Base-by-base conservation (phyloP, 2,329 filamentous ascomycete species). In the Alternaria infectoria region DNA sequence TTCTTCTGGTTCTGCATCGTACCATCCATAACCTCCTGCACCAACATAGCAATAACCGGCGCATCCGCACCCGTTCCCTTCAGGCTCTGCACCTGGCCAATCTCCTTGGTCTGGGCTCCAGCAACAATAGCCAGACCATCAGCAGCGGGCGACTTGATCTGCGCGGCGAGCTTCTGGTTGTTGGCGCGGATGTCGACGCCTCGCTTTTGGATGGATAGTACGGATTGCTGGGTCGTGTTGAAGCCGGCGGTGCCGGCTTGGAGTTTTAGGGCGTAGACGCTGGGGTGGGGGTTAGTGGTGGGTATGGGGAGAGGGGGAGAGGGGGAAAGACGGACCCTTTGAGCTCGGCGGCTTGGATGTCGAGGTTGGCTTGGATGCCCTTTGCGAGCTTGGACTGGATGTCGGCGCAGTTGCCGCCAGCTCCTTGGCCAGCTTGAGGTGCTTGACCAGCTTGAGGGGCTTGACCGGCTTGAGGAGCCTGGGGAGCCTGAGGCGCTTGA, bases 291-390 rank as follows among this genome's bases (percentile, higher is more conserved):
- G n/a, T n/a, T n/a, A n/a, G n/a, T n/a, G n/a, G n/a, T n/a, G n/a
- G n/a, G n/a, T n/a, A n/a, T n/a, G n/a, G n/a, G n/a, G n/a, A n/a
- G n/a, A n/a, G n/a, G n/a, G n/a, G n/a, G n/a, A n/a, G n/a, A n/a
- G n/a, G 21, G 21, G 21, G 21, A 21, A 4, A 21, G 21, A 21
- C 21, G 4, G 3, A 69, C 71, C 67, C 68, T 52, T 67, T 55
- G 4, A 72, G 56, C 30, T 74, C 71, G 17, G 70, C 64, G 19
- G 62, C 62, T 46, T 74, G 71, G 15, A 74, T 71, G 23, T 66
- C 59, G 23, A 74, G 63, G 36, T 71, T 72, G 10, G 63, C 57
- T 25, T 72, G 60, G 10, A 72, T 74, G 6, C 70, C 70, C 2
- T 61, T 57, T 2, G 59, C 46, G 6, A 74, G 62, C 11, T 70